phyloP scores from a whole-genome alignment of 306 rosid species.

The Cercis canadensis region DNA sequence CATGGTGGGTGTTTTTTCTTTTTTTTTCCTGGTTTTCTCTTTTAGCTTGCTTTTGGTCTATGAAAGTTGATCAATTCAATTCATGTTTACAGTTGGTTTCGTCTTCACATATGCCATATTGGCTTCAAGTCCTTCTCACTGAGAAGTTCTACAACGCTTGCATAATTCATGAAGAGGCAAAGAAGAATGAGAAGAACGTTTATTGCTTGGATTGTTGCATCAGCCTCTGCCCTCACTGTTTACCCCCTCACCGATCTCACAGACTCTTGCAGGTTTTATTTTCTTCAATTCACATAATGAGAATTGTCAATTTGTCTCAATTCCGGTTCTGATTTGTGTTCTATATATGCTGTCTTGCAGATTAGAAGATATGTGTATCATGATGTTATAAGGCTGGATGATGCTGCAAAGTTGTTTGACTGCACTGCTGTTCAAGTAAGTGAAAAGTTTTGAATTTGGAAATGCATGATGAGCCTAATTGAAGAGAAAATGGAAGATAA shows the following conservation, averaged over 20 bases:
- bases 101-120: conserved; percentile 60
- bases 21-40: background rate
- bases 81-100: conserved; percentile 38
- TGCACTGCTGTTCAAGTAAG: conserved; percentile 85
- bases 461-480: background rate
- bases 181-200: conserved; percentile 89
- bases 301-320: background rate
- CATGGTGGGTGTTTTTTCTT: conserved; percentile 56
- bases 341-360: conserved; percentile 41
- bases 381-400: conserved; percentile 80
- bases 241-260: conserved; percentile 74
- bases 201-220: conserved; percentile 89
- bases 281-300: background rate
- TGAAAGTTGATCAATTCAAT: background rate
- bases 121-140: conserved; percentile 72
- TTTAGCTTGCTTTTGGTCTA: background rate
- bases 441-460: background rate
- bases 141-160: conserved; percentile 98
- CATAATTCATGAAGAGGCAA: conserved; percentile 77
- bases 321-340: background rate
- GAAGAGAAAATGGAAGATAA: background rate
- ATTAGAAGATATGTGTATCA: conserved; percentile 87
- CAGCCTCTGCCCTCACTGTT: conserved; percentile 92
- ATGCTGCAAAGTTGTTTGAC: conserved; percentile 76
- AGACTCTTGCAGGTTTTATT: conserved; percentile 77